Conservation (phyloP, 306 rosid species). For the Lithocarpus polystachyus region DNA sequence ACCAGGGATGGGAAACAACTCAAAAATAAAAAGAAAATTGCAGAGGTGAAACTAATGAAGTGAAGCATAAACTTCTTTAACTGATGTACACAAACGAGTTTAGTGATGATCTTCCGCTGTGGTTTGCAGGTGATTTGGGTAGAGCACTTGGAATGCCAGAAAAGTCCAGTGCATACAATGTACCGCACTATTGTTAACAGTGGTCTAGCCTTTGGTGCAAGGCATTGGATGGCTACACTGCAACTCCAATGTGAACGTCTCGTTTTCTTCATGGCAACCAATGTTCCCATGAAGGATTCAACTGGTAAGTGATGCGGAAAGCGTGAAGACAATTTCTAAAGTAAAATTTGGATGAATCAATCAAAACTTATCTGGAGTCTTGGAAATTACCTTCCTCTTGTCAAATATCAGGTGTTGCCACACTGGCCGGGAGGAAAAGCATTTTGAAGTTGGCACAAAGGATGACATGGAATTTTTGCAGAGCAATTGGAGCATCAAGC, state of each 20-base stretch:
- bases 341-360: slow-evolving; percentile 2
- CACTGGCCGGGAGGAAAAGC: slow-evolving; percentile 96
- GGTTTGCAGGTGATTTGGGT: slow-evolving; percentile 77
- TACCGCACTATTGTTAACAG: slow-evolving; percentile 73
- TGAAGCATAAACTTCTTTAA: neutral
- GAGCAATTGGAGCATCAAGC: slow-evolving; percentile 88
- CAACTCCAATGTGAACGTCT: slow-evolving; percentile 92
- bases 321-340: neutral
- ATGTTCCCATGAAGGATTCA: slow-evolving; percentile 96
- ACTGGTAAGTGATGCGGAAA: slow-evolving; percentile 25
- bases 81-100: neutral
- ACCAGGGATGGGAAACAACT: slow-evolving; percentile 31
- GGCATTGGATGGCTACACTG: slow-evolving; percentile 85
- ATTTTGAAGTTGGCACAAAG: slow-evolving; percentile 86
- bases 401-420: slow-evolving; percentile 63
- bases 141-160: slow-evolving; percentile 95
- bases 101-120: neutral
- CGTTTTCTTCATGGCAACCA: slow-evolving; percentile 87
- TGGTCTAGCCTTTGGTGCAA: slow-evolving; percentile 90
- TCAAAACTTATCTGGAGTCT: neutral
- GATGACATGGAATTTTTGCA: slow-evolving; percentile 78
- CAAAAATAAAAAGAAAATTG: slow-evolving; percentile 18
- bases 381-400: neutral
- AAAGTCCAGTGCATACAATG: slow-evolving; percentile 63
- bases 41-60: slow-evolving; percentile 19